Base-by-base conservation (phyloP, 441 rosid genomes). In the Euphorbia celastroides region DNA sequence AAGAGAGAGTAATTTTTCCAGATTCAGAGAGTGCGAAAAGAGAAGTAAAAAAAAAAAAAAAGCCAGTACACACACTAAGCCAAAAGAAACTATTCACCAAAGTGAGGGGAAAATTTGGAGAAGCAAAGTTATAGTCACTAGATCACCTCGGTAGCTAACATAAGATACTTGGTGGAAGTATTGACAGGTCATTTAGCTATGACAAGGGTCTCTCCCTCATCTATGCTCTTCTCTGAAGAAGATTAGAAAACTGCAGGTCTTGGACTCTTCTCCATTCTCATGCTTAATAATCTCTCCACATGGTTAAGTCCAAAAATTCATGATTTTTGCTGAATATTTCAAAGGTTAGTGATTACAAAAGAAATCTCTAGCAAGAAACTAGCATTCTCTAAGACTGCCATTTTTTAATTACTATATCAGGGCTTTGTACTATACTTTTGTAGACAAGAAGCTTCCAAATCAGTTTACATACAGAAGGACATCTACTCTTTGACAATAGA, bases 311-410 rank as follows among this genome's bases (percentile, higher is more conserved):
- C 12, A 30, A 26, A 30, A 0, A 22, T 48, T 27, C 48, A 48
- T 5, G 31, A 44, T 34, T 27, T 32, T 60, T 48, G n/a, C n/a
- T n/a, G n/a, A n/a, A n/a, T 27, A 55, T 44, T 28, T 57, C 20
- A 64, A 36, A 17, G 41, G 6, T 57, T 44, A 23, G 25, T 7
- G 8, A 56, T 30, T 63, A 16, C 5, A 12, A 41, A 20, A 30
- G 14, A n/a, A 17, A 46, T 34, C 51, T 27, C 9, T 11, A 44
- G 23, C 3, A 30, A 30, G 11, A 26, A 70, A 52, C 26, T 54
- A n/a, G 16, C 56, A 42, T 70, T 46, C 30, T 26, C 46, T 23
- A 38, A 70, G n/a, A 5, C 26, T 68, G 25, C 20, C 17, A 60
- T 19, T 50, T 61, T 34, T 50, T 59, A n/a, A n/a, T 50, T 19